Evolutionary conservation across 495 filamentous ascomycete species (phyloP), one percentile per base, ranked within the genome.

Genomic region (Penicillium bialowiezense): DNA sequence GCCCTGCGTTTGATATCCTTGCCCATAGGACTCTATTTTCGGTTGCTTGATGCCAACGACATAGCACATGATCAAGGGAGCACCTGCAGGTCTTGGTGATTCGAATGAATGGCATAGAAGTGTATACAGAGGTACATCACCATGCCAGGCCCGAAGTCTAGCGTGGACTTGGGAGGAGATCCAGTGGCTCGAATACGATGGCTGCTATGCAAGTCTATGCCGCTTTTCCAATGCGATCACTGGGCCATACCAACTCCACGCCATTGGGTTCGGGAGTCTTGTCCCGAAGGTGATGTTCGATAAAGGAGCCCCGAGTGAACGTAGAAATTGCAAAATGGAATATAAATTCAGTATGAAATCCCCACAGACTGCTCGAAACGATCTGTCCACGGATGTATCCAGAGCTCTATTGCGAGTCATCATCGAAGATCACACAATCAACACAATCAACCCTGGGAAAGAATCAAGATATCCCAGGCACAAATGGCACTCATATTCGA

Each of bases 401-500:
- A n/a, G n/a, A n/a, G n/a, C n/a, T n/a, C n/a, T n/a, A n/a, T n/a
- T n/a, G n/a, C n/a, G n/a, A n/a, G n/a, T n/a, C n/a, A n/a, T n/a
- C n/a, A n/a, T n/a, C n/a, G 29, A 32, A 32, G 12, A 12, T 32
- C 29, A 32, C n/a, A 40, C 12, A 40, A 40, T 38, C 36, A 15
- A 38, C 24, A 28, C 5, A 28, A 28, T n/a, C n/a, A n/a, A n/a
- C n/a, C n/a, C n/a, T n/a, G n/a, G n/a, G n/a, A n/a, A n/a, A n/a
- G n/a, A n/a, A n/a, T n/a, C 23, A 26, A 26, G 23, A 26, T 8
- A 26, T 26, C 8, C 23, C 29, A 28, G 24, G 4, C 12, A 3
- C 7, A 1, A 29, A 45, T 45, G 43, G 20, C 43, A 45, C 43
- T 45, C 21, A 0, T 21, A 24, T 44, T 54, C 33, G 55, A 58